Evolutionary conservation across 2,329 filamentous ascomycete species (phyloP), one percentile per base, ranked within the genome.

Genomic region (Aurifilum marmelostoma): DNA sequence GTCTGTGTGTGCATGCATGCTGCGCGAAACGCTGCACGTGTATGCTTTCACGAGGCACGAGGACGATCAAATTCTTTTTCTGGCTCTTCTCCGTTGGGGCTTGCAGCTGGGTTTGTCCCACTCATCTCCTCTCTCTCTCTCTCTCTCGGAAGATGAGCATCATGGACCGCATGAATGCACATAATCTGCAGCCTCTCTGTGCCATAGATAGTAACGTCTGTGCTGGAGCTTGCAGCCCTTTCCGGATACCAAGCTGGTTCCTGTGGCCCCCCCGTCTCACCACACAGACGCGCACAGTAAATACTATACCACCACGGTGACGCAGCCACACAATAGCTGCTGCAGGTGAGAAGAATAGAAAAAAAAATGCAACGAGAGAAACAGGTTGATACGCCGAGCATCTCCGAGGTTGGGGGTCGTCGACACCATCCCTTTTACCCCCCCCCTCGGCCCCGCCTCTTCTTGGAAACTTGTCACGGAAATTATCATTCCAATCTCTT

Each of bases 271-370:
- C n/a, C n/a, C n/a, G n/a, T n/a, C n/a, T 52, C 50, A 29, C 11
- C 11, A 14, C n/a, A 52, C 24, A 24, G 8, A 6, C 50, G 11
- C 50, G 24, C 41, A 29, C 24, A 54, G 34, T 9, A 24, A 11
- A 12, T n/a, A 24, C 5, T 9, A 52, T 12, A 62, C 60, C 37
- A 47, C n/a, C 37, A 62, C 39, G 27, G 5, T 47, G 24, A 50
- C 60, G 24, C 39, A 43, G 41, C 60, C 60, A 50, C 41, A 27
- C 43, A 47, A 47, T n/a, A n/a, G 43, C 43, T 47, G 18, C 43
- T 47, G 41, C 24, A 27, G 18, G 50, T 52, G 50, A 12, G 50
- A 24, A 14, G n/a, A 12, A 52, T 21, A n/a, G 34, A 34, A 34
- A 8, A 34, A 8, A 34, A 4, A 8, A 52, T 52, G 50, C 24